phyloP scores from a whole-genome alignment of 1,284 basidiomycete species.

The Cystobasidium slooffiae region DNA sequence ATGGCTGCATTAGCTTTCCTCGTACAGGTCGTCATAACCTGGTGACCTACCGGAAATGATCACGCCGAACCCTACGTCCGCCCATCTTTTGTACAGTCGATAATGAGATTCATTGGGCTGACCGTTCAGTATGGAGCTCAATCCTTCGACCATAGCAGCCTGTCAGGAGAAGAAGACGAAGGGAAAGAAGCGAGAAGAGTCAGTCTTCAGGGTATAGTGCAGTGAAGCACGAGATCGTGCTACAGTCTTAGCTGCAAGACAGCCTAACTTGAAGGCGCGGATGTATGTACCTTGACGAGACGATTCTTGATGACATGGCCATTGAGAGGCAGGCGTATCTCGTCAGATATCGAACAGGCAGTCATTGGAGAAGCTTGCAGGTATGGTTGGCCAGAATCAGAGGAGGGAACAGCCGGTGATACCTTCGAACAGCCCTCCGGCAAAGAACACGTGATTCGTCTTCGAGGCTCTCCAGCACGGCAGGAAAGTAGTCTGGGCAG shows the following conservation, averaged over 20 bases:
- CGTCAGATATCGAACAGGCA: neutral
- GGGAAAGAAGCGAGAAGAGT: neutral
- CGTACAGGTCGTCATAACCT: too few relatives aligned
- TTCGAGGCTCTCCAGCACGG: too few relatives aligned
- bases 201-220: neutral
- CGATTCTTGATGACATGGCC: constrained; percentile 32
- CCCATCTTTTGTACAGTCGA: constrained; percentile 77
- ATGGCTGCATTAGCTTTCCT: too few relatives aligned
- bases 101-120: constrained; percentile 72
- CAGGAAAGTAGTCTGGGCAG: too few relatives aligned
- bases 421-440: too few relatives aligned
- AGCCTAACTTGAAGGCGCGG: too few relatives aligned
- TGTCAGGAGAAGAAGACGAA: constrained; percentile 52
- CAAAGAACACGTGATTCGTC: too few relatives aligned
- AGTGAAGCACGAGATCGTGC: neutral
- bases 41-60: constrained; percentile 69
- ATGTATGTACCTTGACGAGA: constrained; percentile 38
- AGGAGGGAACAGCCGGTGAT: too few relatives aligned
- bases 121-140: constrained; percentile 66
- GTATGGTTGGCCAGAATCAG: too few relatives aligned
- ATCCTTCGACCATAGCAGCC: constrained; percentile 84
- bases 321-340: neutral
- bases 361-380: too few relatives aligned
- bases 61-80: constrained; percentile 80
- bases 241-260: neutral